Conservation (phyloP, 345 rosid species). For the Lumnitzera racemosa region DNA sequence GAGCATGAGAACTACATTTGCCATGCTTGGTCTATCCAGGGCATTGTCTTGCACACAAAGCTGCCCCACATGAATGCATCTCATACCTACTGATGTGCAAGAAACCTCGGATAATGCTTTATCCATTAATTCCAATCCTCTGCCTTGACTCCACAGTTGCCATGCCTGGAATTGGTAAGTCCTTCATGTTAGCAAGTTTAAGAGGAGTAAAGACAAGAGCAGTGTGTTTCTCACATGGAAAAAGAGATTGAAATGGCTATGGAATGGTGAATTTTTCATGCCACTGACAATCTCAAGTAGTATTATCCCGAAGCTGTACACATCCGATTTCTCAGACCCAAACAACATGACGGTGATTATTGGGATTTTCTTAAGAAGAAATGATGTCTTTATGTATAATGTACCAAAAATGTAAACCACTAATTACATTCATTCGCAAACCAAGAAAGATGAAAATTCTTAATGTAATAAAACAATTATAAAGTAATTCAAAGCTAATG, state of each 20-base stretch:
- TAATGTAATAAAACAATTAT: no score
- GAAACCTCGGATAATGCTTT: neutral
- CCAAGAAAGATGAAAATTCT: no score
- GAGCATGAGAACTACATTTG: conserved; percentile 16
- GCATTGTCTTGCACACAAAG: conserved; percentile 22
- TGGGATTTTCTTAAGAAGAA: no score
- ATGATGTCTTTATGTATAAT: no score
- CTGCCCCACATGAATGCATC: conserved; percentile 23
- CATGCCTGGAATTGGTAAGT: neutral
- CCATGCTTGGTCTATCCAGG: conserved; percentile 19
- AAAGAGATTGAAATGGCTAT: conserved; percentile 3
- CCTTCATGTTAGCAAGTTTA: neutral
- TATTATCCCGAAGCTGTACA: conserved; percentile 19
- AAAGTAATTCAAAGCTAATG: no score
- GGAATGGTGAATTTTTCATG: conserved; percentile 4
- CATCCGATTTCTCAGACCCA: conserved; percentile 17
- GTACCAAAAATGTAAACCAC: no score
- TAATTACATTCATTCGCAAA: no score
- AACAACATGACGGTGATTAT: no score
- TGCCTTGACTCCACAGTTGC: neutral
- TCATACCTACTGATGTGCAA: neutral
- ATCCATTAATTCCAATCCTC: conserved; percentile 1
- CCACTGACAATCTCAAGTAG: conserved; percentile 21
- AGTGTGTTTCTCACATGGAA: conserved; percentile 6
- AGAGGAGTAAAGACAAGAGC: no score